These are phyloP conservation scores for Begonia masoniana DNA, from an alignment of 306 rosid genomes.

Conservation along the genomic window DNA sequence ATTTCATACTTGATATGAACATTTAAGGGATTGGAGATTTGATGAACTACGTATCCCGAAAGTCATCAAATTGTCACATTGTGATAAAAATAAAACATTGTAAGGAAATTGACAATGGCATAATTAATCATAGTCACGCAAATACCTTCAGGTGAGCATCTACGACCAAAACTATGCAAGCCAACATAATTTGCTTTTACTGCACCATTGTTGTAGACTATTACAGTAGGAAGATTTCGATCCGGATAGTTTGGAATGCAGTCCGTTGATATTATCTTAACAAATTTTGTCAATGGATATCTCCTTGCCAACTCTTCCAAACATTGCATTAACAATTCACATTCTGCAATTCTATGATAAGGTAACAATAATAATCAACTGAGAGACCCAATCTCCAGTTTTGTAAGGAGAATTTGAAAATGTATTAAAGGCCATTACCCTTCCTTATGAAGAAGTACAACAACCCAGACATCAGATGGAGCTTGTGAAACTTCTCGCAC, in stretches of 20 bases:
- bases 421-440: slow-evolving; percentile 34
- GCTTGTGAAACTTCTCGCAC: slow-evolving; percentile 97
- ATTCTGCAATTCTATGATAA: slow-evolving; percentile 49
- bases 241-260: slow-evolving; percentile 95
- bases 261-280: slow-evolving; percentile 85
- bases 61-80: neutral
- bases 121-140: neutral
- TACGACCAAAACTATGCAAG: slow-evolving; percentile 59
- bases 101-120: neutral
- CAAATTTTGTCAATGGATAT: slow-evolving; percentile 92
- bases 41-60: neutral
- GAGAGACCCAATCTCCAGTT: too few species aligned
- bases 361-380: slow-evolving; percentile 2
- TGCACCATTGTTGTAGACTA: slow-evolving; percentile 86
- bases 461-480: slow-evolving; percentile 96
- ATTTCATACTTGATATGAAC: neutral
- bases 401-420: too few species aligned
- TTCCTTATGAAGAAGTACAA: slow-evolving; percentile 84
- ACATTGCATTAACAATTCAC: slow-evolving; percentile 75
- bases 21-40: neutral
- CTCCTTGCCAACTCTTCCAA: slow-evolving; percentile 66
- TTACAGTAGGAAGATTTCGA: slow-evolving; percentile 70
- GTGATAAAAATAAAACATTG: neutral
- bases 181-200: slow-evolving; percentile 90
- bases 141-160: slow-evolving; percentile 94